phyloP scores from a whole-genome alignment of 495 filamentous ascomycete species.

The Neurospora pannonica region DNA sequence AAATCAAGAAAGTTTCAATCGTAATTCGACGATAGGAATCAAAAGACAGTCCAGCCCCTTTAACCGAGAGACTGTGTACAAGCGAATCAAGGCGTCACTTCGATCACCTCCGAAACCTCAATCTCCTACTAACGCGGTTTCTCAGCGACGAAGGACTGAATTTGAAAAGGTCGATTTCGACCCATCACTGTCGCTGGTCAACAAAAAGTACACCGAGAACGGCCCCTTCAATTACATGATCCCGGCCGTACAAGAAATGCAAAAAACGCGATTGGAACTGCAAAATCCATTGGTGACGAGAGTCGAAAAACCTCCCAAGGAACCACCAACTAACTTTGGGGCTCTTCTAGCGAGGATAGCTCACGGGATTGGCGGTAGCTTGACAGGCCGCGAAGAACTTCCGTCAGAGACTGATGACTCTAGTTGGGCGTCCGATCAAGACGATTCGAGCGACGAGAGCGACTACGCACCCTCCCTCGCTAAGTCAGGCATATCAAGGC shows the following conservation, averaged over 20 bases:
- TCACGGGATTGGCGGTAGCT: conserved; percentile 14
- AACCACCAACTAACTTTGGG: conserved; percentile 25
- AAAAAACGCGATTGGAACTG: neutral
- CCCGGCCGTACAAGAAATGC: conserved; percentile 12
- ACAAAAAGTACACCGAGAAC: conserved; percentile 42
- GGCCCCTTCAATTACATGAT: conserved; percentile 37
- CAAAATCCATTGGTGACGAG: neutral
- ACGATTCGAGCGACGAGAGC: conserved; percentile 36
- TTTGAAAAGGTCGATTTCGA: conserved; percentile 44
- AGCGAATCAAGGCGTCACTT: conserved; percentile 35
- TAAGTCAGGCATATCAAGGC: conserved; percentile 30
- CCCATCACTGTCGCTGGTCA: conserved; percentile 33
- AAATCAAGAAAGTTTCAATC: conserved; percentile 20
- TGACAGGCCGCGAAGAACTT: conserved; percentile 23
- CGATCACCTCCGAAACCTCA: conserved; percentile 12
- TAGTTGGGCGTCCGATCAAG: conserved; percentile 40
- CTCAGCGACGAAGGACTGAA: conserved; percentile 23
- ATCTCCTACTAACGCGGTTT: neutral
- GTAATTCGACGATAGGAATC: conserved; percentile 18
- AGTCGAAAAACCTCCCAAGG: conserved; percentile 22
- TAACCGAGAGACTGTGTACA: conserved; percentile 42
- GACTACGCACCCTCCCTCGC: conserved; percentile 35
- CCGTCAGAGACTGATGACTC: conserved; percentile 37
- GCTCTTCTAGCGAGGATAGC: conserved; percentile 23
- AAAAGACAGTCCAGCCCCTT: conserved; percentile 40